Evolutionary conservation across 352 stramenopile genomes (phyloP).

Genomic region (Peronospora farinosa): DNA sequence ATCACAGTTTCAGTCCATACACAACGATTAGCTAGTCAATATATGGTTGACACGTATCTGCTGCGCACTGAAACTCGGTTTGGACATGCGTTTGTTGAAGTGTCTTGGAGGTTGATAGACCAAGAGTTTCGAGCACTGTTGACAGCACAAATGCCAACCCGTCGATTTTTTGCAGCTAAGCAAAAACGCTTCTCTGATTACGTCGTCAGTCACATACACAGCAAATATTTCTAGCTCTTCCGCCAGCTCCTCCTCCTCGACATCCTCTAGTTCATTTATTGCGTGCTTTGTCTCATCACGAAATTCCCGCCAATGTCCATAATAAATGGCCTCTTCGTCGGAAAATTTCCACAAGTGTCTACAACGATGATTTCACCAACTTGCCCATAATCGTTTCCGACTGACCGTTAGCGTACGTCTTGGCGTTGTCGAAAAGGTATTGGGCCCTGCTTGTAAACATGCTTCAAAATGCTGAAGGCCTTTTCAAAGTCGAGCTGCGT

Average conservation of each 20-base stretch:
- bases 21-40: too few relatives aligned
- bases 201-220: conserved; percentile 62
- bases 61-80: too few relatives aligned
- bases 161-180: conserved; percentile 33
- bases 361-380: conserved; percentile 36
- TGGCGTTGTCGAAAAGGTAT: conserved; percentile 71
- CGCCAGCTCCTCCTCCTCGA: conserved; percentile 74
- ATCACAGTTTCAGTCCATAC: too few relatives aligned
- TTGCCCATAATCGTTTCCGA: conserved; percentile 53
- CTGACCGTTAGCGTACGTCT: conserved; percentile 43
- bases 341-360: conserved; percentile 78
- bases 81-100: too few relatives aligned
- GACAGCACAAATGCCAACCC: conserved; percentile 15
- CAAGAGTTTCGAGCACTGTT: too few relatives aligned
- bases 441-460: conserved; percentile 53
- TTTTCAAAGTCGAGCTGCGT: conserved; percentile 47
- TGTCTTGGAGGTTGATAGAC: too few relatives aligned
- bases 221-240: conserved; percentile 83
- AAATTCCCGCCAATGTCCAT: conserved; percentile 81
- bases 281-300: conserved; percentile 71
- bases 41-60: too few relatives aligned
- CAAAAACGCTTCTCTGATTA: conserved; percentile 72
- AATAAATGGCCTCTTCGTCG: conserved; percentile 71
- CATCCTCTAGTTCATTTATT: conserved; percentile 68
- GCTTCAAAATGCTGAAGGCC: conserved; percentile 49